phyloP scores from a whole-genome alignment of 2,329 filamentous ascomycete species.

The Aureobasidium sp. region DNA sequence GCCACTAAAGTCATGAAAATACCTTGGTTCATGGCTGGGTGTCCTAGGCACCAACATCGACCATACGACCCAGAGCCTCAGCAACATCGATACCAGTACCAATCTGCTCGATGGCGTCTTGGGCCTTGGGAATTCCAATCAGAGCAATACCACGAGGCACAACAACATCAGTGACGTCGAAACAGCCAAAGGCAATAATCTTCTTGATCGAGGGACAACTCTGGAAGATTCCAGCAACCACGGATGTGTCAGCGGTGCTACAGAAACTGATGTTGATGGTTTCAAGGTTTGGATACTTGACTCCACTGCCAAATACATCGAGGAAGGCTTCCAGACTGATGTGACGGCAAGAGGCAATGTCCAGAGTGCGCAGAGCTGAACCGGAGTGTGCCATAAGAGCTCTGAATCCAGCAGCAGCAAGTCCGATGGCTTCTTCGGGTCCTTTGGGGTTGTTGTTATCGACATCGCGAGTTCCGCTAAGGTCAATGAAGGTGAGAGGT shows the following conservation, averaged over 20 bases:
- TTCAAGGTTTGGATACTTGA: slow-evolving; percentile 73
- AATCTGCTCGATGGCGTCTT: slow-evolving; percentile 62
- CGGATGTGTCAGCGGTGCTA: slow-evolving; percentile 59
- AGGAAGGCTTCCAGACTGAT: slow-evolving; percentile 79
- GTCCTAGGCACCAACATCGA: slow-evolving; percentile 25
- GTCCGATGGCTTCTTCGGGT: slow-evolving; percentile 69
- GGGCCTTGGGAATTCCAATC: slow-evolving; percentile 65
- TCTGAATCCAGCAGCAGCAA: slow-evolving; percentile 79
- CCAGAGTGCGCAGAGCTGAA: slow-evolving; percentile 67
- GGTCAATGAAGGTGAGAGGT: slow-evolving; percentile 73
- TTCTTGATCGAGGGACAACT: slow-evolving; percentile 55
- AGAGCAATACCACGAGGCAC: slow-evolving; percentile 65
- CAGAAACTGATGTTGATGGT: slow-evolving; percentile 71
- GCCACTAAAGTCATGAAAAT: neutral
- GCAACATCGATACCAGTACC: slow-evolving; percentile 42
- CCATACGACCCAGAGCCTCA: slow-evolving; percentile 37
- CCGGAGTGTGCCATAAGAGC: slow-evolving; percentile 90
- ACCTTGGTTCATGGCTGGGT: neutral
- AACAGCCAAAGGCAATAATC: slow-evolving; percentile 69
- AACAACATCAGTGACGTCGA: slow-evolving; percentile 61
- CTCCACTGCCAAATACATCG: slow-evolving; percentile 70
- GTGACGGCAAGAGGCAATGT: slow-evolving; percentile 87
- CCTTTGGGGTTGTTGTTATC: slow-evolving; percentile 75
- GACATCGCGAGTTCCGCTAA: slow-evolving; percentile 81
- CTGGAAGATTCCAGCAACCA: slow-evolving; percentile 58